Conservation (phyloP, 768 basidiomycete genomes). For the Amanita fuliginea region DNA sequence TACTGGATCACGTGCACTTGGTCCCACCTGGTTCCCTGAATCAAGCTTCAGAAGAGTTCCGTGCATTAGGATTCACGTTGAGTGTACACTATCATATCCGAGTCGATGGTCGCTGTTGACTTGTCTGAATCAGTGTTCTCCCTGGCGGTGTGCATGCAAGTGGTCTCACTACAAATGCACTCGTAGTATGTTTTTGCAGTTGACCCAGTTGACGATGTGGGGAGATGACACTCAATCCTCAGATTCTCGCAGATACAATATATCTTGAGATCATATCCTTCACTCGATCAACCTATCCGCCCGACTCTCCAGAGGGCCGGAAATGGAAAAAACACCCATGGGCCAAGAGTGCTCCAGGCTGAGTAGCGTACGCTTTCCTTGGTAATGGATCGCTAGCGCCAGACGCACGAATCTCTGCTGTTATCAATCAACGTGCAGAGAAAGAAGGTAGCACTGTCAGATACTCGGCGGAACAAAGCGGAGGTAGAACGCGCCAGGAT, state of each 20-base stretch:
- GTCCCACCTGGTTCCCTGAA: slow-evolving; percentile 50
- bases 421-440: slow-evolving; percentile 43
- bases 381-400: slow-evolving; percentile 33
- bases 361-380: slow-evolving; percentile 59
- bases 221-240: neutral
- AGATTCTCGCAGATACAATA: slow-evolving; percentile 44
- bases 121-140: slow-evolving; percentile 36
- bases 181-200: slow-evolving; percentile 33
- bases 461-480: slow-evolving; percentile 35
- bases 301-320: slow-evolving; percentile 10
- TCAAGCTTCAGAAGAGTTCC: slow-evolving; percentile 39
- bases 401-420: slow-evolving; percentile 28
- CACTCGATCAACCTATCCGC: slow-evolving; percentile 47
- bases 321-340: slow-evolving; percentile 31
- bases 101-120: neutral
- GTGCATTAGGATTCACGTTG: slow-evolving; percentile 57
- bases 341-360: slow-evolving; percentile 44
- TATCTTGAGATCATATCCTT: slow-evolving; percentile 69
- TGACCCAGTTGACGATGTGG: neutral
- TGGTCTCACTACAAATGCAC: slow-evolving; percentile 53
- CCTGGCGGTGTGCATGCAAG: slow-evolving; percentile 55
- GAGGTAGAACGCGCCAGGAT: slow-evolving; percentile 47
- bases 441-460: slow-evolving; percentile 23
- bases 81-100: slow-evolving; percentile 10
- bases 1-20: slow-evolving; percentile 62